Percentiles rank a stretch among this genome's conserved stretches.
These are phyloP conservation scores for Trichosporon faecale DNA, from an alignment of 1,284 basidiomycete genomes.

Conservation along the genomic window DNA sequence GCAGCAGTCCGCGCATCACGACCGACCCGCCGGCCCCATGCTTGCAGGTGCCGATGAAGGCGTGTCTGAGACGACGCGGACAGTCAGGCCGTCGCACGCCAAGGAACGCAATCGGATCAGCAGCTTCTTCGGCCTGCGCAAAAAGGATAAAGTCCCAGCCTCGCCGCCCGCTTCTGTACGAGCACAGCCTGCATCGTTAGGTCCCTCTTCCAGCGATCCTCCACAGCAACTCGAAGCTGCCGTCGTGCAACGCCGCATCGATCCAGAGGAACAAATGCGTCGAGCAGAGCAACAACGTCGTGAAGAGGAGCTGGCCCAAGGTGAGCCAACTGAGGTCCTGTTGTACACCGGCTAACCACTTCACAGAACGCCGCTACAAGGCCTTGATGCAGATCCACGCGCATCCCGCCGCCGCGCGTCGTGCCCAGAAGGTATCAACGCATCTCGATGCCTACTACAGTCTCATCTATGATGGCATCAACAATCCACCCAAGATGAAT, in stretches of 20 bases:
- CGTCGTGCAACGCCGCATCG: slow-evolving; percentile 18
- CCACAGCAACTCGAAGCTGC: slow-evolving; percentile 14
- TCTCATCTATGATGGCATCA: slow-evolving; percentile 42
- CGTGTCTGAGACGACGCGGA: neutral
- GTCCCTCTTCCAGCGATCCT: slow-evolving; percentile 22
- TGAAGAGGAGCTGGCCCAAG: slow-evolving; percentile 44
- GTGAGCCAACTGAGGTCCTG: slow-evolving; percentile 23
- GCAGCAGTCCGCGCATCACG: no score
- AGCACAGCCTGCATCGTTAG: neutral
- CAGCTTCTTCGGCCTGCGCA: slow-evolving; percentile 19
- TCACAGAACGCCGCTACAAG: slow-evolving; percentile 40
- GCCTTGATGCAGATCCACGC: slow-evolving; percentile 44
- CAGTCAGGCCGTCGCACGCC: neutral
- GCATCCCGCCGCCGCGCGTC: slow-evolving; percentile 43
- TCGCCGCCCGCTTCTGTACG: neutral
- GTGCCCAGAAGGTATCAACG: slow-evolving; percentile 37
- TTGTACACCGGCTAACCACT: slow-evolving; percentile 9
- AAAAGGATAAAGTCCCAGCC: slow-evolving; percentile 16
- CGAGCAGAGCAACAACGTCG: slow-evolving; percentile 39
- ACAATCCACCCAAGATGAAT: slow-evolving; percentile 42
- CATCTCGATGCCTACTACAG: slow-evolving; percentile 48
- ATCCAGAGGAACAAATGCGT: slow-evolving; percentile 30
- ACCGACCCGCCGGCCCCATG: neutral
- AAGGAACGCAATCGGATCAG: slow-evolving; percentile 19
- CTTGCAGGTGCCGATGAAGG: neutral